Evolutionary conservation across 768 basidiomycete species (phyloP).

Genomic region (Mycena haematopus): DNA sequence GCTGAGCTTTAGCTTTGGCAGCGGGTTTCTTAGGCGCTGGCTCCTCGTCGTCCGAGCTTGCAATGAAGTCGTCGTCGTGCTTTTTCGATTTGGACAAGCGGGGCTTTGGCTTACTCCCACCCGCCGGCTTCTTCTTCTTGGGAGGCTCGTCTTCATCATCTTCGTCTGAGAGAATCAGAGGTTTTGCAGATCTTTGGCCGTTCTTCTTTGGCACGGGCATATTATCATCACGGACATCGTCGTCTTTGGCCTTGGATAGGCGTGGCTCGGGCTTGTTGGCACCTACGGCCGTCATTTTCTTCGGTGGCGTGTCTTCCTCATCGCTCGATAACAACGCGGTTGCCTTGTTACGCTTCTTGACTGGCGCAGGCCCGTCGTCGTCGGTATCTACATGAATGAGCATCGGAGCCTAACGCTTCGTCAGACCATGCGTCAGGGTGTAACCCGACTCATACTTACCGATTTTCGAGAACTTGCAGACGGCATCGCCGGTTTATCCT

Average conservation of each 20-base stretch:
- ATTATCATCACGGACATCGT: constrained; percentile 29
- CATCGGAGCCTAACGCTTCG: background rate
- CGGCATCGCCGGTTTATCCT: too few relatives aligned
- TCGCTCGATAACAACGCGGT: constrained; percentile 44
- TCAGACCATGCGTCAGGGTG: constrained; percentile 1
- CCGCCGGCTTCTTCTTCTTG: constrained; percentile 32
- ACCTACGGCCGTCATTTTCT: constrained; percentile 32
- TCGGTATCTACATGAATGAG: constrained; percentile 36
- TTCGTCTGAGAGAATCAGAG: constrained; percentile 27
- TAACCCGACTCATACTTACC: background rate
- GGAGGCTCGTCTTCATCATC: constrained; percentile 39
- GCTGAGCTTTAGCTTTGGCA: constrained; percentile 16
- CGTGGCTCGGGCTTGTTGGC: constrained; percentile 23
- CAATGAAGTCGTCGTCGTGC: constrained; percentile 44
- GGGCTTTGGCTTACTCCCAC: constrained; percentile 32
- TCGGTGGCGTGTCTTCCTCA: constrained; percentile 38
- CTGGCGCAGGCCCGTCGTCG: constrained; percentile 26
- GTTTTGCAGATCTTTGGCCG: too few relatives aligned
- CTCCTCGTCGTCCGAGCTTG: constrained; percentile 37
- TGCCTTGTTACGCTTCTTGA: constrained; percentile 41
- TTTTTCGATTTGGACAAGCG: constrained; percentile 32
- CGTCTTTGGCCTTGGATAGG: constrained; percentile 17
- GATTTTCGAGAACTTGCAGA: constrained; percentile 26
- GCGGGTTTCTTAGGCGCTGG: constrained; percentile 30
- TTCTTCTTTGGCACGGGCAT: constrained; percentile 38